Percentiles rank a stretch among this genome's conserved stretches.
Conservation (phyloP, 495 filamentous ascomycete species). For the Rusavskia elegans region DNA sequence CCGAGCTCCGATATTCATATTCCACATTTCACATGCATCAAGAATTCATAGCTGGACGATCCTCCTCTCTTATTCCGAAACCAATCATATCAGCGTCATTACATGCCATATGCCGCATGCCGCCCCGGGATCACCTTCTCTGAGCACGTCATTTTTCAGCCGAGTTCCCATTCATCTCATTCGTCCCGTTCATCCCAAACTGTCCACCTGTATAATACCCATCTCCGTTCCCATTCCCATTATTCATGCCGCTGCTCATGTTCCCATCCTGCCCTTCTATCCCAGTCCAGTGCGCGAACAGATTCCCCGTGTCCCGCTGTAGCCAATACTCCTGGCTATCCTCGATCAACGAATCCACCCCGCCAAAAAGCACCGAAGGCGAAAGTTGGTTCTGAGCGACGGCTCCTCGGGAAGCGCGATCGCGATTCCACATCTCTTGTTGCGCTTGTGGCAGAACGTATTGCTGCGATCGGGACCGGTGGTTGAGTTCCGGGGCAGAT, state of each 20-base stretch:
- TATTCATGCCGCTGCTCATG: background rate
- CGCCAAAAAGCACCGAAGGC: slow-evolving; percentile 22
- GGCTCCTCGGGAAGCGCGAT: slow-evolving; percentile 2
- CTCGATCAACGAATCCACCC: slow-evolving; percentile 31
- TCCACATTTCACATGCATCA: no score
- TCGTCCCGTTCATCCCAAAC: background rate
- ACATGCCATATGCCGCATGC: no score
- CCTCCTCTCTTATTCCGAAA: no score
- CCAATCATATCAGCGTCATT: no score
- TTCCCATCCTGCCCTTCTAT: slow-evolving; percentile 1
- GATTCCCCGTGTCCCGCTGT: slow-evolving; percentile 24
- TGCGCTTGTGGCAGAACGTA: slow-evolving; percentile 1
- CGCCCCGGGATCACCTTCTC: no score
- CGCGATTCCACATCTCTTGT: slow-evolving; percentile 7
- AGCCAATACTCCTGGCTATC: slow-evolving; percentile 44
- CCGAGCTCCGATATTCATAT: no score
- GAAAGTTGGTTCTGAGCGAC: background rate
- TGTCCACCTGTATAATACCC: background rate
- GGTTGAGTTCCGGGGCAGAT: background rate
- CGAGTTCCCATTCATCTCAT: background rate
- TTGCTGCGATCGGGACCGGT: background rate
- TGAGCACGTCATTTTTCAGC: no score
- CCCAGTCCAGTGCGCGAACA: slow-evolving; percentile 31
- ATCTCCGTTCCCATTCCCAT: background rate
- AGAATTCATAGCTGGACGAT: no score